Percentiles rank a stretch among this genome's conserved stretches.
Evolutionary conservation across 164 flowering plant species (phyloP).

Genomic region (Vitis labrusca): DNA sequence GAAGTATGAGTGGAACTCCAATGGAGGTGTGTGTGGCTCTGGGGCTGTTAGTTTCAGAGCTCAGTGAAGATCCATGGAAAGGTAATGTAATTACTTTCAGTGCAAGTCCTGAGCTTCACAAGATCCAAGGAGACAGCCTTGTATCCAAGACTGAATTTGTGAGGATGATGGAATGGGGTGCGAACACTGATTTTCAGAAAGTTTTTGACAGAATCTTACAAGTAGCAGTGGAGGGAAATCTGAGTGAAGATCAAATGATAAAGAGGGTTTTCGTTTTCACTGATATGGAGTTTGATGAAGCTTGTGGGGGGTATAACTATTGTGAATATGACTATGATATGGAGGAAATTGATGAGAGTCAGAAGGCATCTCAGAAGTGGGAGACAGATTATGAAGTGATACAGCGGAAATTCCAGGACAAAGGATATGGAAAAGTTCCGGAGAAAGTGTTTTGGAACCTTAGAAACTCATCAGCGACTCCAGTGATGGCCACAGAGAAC

Average conservation of each 20-base stretch:
- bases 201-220: slow-evolving; percentile 50
- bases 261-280: slow-evolving; percentile 43
- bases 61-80: slow-evolving; percentile 65
- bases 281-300: slow-evolving; percentile 40
- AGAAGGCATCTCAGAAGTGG: slow-evolving; percentile 8
- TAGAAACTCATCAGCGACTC: slow-evolving; percentile 41
- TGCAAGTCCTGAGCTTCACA: slow-evolving; percentile 38
- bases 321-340: not conserved
- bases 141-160: slow-evolving; percentile 30
- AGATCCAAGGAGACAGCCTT: slow-evolving; percentile 31
- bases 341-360: no score
- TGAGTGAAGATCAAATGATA: slow-evolving; percentile 39
- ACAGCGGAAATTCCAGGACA: slow-evolving; percentile 22
- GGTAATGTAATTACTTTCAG: slow-evolving; percentile 60
- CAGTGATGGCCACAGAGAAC: slow-evolving; percentile 27
- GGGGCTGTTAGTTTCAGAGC: slow-evolving; percentile 51
- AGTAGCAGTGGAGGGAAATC: slow-evolving; percentile 40
- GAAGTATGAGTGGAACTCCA: slow-evolving; percentile 47
- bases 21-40: slow-evolving; percentile 56
- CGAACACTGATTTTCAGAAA: slow-evolving; percentile 49
- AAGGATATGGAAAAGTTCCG: slow-evolving; percentile 33
- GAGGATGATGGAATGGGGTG: slow-evolving; percentile 42
- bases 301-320: slow-evolving; percentile 1
- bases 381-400: slow-evolving; percentile 45
- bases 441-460: slow-evolving; percentile 62